Conservation (phyloP, 495 filamentous ascomycete genomes). For the Aspergillus affinis region DNA sequence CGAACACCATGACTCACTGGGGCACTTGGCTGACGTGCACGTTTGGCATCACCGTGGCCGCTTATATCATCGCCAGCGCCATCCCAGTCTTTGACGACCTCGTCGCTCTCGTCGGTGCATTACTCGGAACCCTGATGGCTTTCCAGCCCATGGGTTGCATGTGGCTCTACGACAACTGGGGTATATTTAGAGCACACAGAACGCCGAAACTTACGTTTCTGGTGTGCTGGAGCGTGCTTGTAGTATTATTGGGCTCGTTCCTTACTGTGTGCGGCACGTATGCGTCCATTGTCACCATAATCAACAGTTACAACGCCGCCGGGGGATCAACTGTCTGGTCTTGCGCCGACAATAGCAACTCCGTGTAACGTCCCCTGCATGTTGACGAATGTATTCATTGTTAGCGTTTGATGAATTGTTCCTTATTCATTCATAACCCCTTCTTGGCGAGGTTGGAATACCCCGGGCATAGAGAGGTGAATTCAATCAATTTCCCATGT, state of each 20-base stretch:
- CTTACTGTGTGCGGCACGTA: constrained; percentile 56
- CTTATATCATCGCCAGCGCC: constrained; percentile 34
- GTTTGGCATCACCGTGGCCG: constrained; percentile 17
- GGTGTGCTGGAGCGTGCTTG: constrained; percentile 14
- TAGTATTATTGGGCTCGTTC: constrained; percentile 30
- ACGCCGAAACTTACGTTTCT: constrained; percentile 8
- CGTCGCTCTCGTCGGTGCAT: constrained; percentile 53
- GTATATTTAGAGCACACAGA: constrained; percentile 6
- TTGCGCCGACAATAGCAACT: constrained; percentile 16
- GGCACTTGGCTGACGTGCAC: constrained; percentile 35
- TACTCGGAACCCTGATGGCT: constrained; percentile 42
- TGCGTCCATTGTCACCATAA: constrained; percentile 49
- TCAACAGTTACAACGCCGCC: constrained; percentile 33
- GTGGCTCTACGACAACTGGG: constrained; percentile 41
- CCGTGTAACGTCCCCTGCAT: too few species aligned
- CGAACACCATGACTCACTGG: constrained; percentile 35
- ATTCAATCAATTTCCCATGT: too few species aligned
- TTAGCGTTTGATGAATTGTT: too few species aligned
- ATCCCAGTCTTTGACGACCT: constrained; percentile 45
- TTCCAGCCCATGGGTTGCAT: constrained; percentile 31
- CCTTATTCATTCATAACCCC: too few species aligned
- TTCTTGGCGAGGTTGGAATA: too few species aligned
- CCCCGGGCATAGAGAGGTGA: too few species aligned
- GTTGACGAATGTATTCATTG: too few species aligned
- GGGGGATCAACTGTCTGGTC: constrained; percentile 14